Base-by-base conservation (phyloP, 2,329 filamentous ascomycete species). In the Colletotrichum acutatum region DNA sequence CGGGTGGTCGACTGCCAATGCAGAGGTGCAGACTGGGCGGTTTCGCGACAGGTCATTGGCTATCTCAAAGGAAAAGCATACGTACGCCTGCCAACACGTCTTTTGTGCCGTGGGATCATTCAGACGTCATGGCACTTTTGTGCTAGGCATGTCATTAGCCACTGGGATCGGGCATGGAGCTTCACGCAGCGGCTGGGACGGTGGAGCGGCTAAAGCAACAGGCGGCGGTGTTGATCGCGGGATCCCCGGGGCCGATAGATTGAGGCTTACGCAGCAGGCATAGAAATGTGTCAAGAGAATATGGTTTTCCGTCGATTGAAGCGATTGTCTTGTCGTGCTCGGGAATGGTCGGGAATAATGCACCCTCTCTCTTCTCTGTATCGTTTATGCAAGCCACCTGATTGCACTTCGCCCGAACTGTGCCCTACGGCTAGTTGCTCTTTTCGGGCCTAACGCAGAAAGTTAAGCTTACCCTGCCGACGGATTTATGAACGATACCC, bases 91-190 rank as follows among this genome's bases (percentile, higher is more conserved):
- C 60, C 59, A 65, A 65, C 66, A 64, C 30, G 28, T 34, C 9
- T 60, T 24, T 30, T 34, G 60, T 54, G 54, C 56, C 49, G 49
- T 72, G 46, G 64, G 34, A 74, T 72, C 72, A 72, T 65, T 68
- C 22, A 65, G 60, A 74, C 72, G 69, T 74, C 72, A 74, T 74
- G 65, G 64, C 61, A 65, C 72, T 60, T 68, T 56, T 65, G 72
- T 56, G 59, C 64, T 71, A 68, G 54, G 32, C 37, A 72, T 57
- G 60, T 16, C 53, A 72, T 46, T 14, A 62, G 60, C 60, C 69
- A 66, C 32, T 74, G 37, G 57, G 8, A 64, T 72, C 37, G 46
- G 64, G 49, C 49, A 59, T 58, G 37, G 60, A 16, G 16, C 54
- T 42, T 68, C 46, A 30, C 26, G 61, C 46, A 70, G 70, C 60